Evolutionary conservation across 208 protist species (phyloP), one percentile per base, ranked within the genome.

Genomic region (Histomonas meleagridis): DNA sequence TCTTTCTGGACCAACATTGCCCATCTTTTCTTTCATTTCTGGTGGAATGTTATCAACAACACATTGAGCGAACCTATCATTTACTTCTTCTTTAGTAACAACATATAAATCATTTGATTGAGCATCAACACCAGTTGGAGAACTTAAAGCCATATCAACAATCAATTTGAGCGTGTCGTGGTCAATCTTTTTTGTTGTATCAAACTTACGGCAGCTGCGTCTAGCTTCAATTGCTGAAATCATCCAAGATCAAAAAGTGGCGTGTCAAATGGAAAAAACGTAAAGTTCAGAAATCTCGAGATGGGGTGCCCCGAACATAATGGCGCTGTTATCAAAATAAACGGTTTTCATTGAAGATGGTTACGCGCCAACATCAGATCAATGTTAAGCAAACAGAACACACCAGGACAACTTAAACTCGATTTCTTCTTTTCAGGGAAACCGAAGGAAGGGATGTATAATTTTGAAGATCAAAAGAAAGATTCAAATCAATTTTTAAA

Each of bases 111-210:
- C 70, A 51, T 51, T 49, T 49, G 70, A 79, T 79, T 79, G 40
- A 51, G 14, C n/a, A 79, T 79, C 70, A 35, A 23, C n/a, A n/a
- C 70, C 70, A 49, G 70, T 79, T 79, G 70, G 70, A 79, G 70
- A 32, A 43, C 49, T 79, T n/a, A 46, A 18, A 32, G 14, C 70
- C 1, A 40, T 40, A 14, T 49, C 23, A 79, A 49, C 40, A 49
- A 79, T 79, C 1, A 10, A 28, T 23, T 79, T 40, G 7, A 79
- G 32, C 9, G 49, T 40, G 23, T 79, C 70, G n/a, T 49, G n/a
- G 28, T 32, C 40, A 28, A 79, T 43, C 23, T 79, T 46, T 18
- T 49, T 18, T 9, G n/a, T 18, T 49, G 70, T 46, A 43, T 46
- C 40, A 35, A 46, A 79, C 5, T 23, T n/a, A 46, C 70, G n/a